Evolutionary conservation across 1,139 yeast species (phyloP), one percentile per base, ranked within the genome.

Genomic region (Yamadazyma siamensis): DNA sequence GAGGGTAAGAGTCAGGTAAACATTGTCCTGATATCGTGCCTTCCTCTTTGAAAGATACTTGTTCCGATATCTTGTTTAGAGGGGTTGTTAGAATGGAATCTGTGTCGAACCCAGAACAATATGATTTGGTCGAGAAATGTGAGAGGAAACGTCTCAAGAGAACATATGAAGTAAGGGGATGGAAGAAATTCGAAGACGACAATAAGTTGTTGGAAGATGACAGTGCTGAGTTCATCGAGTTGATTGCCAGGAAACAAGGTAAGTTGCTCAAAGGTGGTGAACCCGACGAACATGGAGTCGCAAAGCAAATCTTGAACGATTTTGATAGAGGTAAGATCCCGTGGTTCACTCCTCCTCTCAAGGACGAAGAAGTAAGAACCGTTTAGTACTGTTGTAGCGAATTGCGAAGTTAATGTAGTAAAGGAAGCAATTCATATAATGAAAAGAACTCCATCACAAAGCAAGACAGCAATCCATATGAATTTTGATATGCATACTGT

Each of bases 11-110:
- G 33, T 91, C 87, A 50, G 68, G 91, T 49, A 91, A 91, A 51
- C 98, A 91, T 62, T 91, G 98, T 68, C 98, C 98, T 3, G 98
- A 98, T 61, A 89, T 91, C 54, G 98, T 94, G 5, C 98, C 98
- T 6, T 98, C 98, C 20, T 84, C 94, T 16, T 58, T 77, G 18
- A 87, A 81, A 49, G 98, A 91, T 55, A 62, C 91, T 2, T 94
- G 88, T 53, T 79, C 95, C n/a, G 98, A 91, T 55, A 88, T 91
- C 51, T 61, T 91, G 44, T 87, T 91, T 59, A 77, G 96, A 59
- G 98, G 98, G 51, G 98, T 91, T 15, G 98, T 91, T 1, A 81
- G 98, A 65, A 96, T 91, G 17, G 98, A 91, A 58, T 94, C 91
- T 54, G 97, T 91, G 25, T 78, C 94, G 0, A 71, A 85, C 49